Conservation (phyloP, 768 basidiomycete species). For the Dioszegia aurantiaca region DNA sequence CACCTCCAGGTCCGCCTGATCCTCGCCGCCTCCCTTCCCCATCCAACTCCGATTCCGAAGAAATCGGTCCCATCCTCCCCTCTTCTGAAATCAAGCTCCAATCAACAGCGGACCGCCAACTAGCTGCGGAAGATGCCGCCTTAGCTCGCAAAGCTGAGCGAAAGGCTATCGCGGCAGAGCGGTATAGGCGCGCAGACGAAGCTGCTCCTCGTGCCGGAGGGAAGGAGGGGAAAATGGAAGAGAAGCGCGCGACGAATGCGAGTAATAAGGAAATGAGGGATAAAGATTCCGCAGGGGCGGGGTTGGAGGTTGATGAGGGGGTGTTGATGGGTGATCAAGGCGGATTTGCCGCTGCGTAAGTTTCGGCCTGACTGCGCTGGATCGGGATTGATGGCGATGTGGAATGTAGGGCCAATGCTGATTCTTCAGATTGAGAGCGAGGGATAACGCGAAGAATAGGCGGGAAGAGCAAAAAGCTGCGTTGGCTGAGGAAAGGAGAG, state of each 20-base stretch:
- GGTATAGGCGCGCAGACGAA: slow-evolving; percentile 70
- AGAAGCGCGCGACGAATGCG: slow-evolving; percentile 72
- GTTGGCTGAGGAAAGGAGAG: slow-evolving; percentile 54
- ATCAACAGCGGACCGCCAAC: slow-evolving; percentile 55
- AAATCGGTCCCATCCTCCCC: slow-evolving; percentile 45
- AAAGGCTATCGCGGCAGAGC: slow-evolving; percentile 66
- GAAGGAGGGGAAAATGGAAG: slow-evolving; percentile 79
- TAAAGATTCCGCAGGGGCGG: slow-evolving; percentile 64
- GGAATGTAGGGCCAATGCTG: not conserved
- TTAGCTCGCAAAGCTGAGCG: slow-evolving; percentile 61
- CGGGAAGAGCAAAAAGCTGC: slow-evolving; percentile 56
- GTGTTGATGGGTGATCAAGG: slow-evolving; percentile 72
- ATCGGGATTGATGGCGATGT: not conserved
- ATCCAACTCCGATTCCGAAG: not conserved
- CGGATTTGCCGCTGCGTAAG: slow-evolving; percentile 74
- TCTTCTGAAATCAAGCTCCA: slow-evolving; percentile 16
- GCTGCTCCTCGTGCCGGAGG: slow-evolving; percentile 77
- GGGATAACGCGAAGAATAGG: slow-evolving; percentile 69
- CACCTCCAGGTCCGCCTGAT: slow-evolving; percentile 8
- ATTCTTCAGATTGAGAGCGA: slow-evolving; percentile 62
- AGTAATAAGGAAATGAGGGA: slow-evolving; percentile 62
- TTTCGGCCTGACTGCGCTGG: slow-evolving; percentile 6
- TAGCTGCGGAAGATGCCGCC: slow-evolving; percentile 64
- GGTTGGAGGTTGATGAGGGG: slow-evolving; percentile 72
- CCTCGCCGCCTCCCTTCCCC: not conserved